These are phyloP conservation scores for Aegilops speltoides DNA, from an alignment of 176 grass and related monocot species.

Conservation along the genomic window DNA sequence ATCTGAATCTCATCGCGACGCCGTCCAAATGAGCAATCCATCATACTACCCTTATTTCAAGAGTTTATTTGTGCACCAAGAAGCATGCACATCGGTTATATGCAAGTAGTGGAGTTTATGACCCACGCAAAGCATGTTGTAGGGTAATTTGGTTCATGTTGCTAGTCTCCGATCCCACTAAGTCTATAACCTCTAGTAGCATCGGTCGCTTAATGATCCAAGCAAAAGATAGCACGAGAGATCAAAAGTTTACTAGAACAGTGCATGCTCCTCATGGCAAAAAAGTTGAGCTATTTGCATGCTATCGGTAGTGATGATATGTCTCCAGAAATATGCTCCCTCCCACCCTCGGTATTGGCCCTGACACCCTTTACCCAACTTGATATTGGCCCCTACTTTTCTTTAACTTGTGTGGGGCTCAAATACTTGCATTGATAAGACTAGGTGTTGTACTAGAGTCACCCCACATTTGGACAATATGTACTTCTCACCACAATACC, in stretches of 20 bases:
- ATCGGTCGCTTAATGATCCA: background rate
- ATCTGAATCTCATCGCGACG: background rate
- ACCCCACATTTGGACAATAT: background rate
- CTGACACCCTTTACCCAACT: slow-evolving; percentile 54
- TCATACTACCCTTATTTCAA: background rate
- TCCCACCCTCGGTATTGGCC: slow-evolving; percentile 31
- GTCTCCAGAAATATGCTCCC: slow-evolving; percentile 44
- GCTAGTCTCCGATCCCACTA: background rate
- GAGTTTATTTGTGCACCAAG: background rate
- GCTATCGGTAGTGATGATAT: slow-evolving; percentile 28
- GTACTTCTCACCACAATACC: background rate
- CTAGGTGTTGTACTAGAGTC: background rate
- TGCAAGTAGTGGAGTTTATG: background rate
- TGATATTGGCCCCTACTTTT: slow-evolving; percentile 38
- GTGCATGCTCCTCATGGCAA: background rate
- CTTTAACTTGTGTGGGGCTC: slow-evolving; percentile 12
- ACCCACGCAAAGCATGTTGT: background rate
- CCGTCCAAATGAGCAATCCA: background rate
- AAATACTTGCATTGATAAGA: slow-evolving; percentile 15
- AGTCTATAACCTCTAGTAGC: background rate
- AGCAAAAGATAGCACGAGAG: slow-evolving; percentile 8
- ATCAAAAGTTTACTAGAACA: background rate
- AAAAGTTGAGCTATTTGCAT: background rate
- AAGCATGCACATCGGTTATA: background rate
- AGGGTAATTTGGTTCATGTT: background rate